Conservation (phyloP, 23 red algal species). For the Cyanidiococcus yangmingshanensis region DNA sequence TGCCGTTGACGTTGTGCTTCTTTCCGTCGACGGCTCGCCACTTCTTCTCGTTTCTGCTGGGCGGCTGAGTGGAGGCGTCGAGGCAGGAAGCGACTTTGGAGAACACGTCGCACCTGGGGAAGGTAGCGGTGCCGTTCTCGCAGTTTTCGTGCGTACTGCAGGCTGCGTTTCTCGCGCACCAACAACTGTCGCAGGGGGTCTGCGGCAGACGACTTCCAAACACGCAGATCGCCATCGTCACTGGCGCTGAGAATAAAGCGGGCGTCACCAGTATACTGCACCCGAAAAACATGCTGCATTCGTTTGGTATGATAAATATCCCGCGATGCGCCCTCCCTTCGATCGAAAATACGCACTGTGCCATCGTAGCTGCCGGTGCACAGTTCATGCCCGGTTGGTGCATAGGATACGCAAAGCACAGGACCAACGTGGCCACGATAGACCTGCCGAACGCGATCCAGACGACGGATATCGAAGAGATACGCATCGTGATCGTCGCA, state of each 20-base stretch:
- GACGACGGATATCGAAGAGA: slow-evolving; percentile 62
- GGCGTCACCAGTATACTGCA: slow-evolving; percentile 57
- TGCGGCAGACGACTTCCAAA: slow-evolving; percentile 82
- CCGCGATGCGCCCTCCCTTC: neutral
- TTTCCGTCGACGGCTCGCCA: slow-evolving; percentile 5
- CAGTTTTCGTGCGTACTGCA: slow-evolving; percentile 46
- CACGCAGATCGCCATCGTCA: slow-evolving; percentile 93
- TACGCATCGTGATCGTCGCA: slow-evolving; percentile 88
- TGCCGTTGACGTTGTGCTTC: neutral
- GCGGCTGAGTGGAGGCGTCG: neutral
- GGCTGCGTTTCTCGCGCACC: slow-evolving; percentile 38
- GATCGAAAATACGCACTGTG: slow-evolving; percentile 59
- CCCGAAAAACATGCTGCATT: slow-evolving; percentile 87
- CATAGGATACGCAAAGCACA: slow-evolving; percentile 75
- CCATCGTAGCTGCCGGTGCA: slow-evolving; percentile 81
- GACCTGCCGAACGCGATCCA: slow-evolving; percentile 22
- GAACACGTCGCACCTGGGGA: neutral
- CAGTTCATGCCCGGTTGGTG: slow-evolving; percentile 81
- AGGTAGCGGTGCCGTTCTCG: neutral
- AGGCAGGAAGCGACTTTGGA: neutral
- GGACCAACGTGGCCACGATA: slow-evolving; percentile 74
- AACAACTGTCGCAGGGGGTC: slow-evolving; percentile 64
- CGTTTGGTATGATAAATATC: slow-evolving; percentile 75
- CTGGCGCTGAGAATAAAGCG: slow-evolving; percentile 59
- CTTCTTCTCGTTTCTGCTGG: slow-evolving; percentile 1